Evolutionary conservation across 2,329 filamentous ascomycete species (phyloP).

Genomic region (Emmonsiellopsis sp.): DNA sequence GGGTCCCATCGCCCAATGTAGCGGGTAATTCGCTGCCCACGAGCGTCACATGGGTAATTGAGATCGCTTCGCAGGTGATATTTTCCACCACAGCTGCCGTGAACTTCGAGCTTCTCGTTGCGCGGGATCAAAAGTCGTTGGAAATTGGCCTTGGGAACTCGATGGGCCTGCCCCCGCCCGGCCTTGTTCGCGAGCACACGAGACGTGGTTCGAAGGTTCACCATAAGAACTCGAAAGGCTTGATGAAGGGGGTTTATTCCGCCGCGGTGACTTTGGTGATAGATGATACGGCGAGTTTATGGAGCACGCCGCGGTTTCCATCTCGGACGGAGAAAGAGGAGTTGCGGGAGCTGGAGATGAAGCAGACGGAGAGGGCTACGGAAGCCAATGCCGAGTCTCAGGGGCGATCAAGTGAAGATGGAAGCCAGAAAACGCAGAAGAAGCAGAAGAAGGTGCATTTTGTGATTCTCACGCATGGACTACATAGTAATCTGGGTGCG

Average conservation of each 20-base stretch:
- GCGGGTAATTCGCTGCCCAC: conserved; percentile 23
- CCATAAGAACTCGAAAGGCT: background rate
- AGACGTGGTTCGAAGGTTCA: conserved; percentile 44
- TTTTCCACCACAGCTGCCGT: conserved; percentile 86
- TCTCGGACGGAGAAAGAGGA: conserved; percentile 39
- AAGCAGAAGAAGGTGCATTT: conserved; percentile 77
- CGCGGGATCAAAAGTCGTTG: conserved; percentile 75
- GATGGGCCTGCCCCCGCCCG: conserved; percentile 49
- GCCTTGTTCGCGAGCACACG: conserved; percentile 68
- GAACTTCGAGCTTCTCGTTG: conserved; percentile 76
- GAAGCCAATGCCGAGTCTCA: conserved; percentile 15
- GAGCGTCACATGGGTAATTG: conserved; percentile 76
- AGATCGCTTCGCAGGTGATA: conserved; percentile 84
- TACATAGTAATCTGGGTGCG: conserved; percentile 90
- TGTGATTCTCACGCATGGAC: conserved; percentile 83
- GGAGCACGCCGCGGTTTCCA: conserved; percentile 84
- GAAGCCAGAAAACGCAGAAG: conserved; percentile 26
- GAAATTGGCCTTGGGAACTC: conserved; percentile 55
- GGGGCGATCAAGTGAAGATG: conserved; percentile 7
- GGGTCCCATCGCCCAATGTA: conserved; percentile 43
- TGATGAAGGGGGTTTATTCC: conserved; percentile 66
- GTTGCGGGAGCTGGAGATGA: conserved; percentile 33
- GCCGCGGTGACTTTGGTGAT: conserved; percentile 68
- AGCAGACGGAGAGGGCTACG: conserved; percentile 13
- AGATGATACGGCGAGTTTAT: conserved; percentile 80